Evolutionary conservation across 192 early-diverging fungal genomes (phyloP).

Genomic region (Coemansia aciculifera): DNA sequence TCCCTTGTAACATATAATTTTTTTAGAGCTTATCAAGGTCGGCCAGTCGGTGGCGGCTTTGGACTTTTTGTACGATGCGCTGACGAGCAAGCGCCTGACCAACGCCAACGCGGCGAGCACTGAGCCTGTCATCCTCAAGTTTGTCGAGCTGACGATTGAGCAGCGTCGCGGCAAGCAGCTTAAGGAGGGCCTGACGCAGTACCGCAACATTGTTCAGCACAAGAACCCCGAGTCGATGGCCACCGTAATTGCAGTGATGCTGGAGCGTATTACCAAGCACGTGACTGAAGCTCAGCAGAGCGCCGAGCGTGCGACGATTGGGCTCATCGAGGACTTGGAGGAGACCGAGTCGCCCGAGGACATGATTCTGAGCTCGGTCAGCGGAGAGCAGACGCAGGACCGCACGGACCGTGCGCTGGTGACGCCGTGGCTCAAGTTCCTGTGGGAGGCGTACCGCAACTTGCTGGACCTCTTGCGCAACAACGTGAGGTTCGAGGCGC

Average conservation of each 20-base stretch:
- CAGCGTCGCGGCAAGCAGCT: constrained; percentile 87
- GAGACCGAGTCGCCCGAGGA: constrained; percentile 96
- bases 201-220: constrained; percentile 98
- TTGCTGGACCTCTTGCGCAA: constrained; percentile 95
- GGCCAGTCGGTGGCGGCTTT: constrained; percentile 83
- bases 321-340: constrained; percentile 91
- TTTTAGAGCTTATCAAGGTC: constrained; percentile 67
- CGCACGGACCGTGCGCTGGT: constrained; percentile 96
- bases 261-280: constrained; percentile 83
- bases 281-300: constrained; percentile 88
- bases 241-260: constrained; percentile 82
- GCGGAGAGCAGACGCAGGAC: constrained; percentile 91
- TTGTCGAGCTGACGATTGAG: constrained; percentile 87
- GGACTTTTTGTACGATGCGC: constrained; percentile 85
- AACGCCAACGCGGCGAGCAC: constrained; percentile 72
- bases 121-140: constrained; percentile 93
- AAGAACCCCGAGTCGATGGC: constrained; percentile 87
- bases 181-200: constrained; percentile 95
- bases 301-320: constrained; percentile 86
- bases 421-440: constrained; percentile 98
- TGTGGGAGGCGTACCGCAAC: constrained; percentile 99
- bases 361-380: constrained; percentile 93
- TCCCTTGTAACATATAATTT: constrained; percentile 58
- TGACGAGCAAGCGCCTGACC: constrained; percentile 88
- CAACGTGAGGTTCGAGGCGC: constrained; percentile 89